Evolutionary conservation across 2,329 filamentous ascomycete species (phyloP).

Genomic region (Sphaceloma murrayae): DNA sequence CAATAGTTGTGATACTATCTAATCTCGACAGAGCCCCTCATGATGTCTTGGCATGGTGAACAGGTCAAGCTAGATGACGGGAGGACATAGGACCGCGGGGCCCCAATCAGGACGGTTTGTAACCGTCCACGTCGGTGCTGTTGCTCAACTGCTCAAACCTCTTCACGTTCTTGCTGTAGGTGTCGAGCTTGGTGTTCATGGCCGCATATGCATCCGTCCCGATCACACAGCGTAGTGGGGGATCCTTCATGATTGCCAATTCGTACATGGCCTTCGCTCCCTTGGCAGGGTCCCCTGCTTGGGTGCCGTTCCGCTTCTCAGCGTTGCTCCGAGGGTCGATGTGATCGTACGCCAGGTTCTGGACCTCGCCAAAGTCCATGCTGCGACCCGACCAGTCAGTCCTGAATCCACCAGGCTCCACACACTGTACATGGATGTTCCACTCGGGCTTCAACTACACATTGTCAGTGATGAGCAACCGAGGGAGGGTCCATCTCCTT

Average conservation of each 20-base stretch:
- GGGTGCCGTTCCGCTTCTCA: slow-evolving; percentile 33
- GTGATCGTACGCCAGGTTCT: slow-evolving; percentile 40
- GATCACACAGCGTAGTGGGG: slow-evolving; percentile 44
- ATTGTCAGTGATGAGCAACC: neutral
- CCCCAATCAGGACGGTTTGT: slow-evolving; percentile 21
- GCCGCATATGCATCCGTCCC: slow-evolving; percentile 44
- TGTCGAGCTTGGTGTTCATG: slow-evolving; percentile 44
- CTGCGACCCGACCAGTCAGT: slow-evolving; percentile 39
- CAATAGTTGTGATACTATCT: neutral
- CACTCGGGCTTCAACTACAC: slow-evolving; percentile 40
- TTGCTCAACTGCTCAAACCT: slow-evolving; percentile 43
- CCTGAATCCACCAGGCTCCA: slow-evolving; percentile 40
- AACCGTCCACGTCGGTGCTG: slow-evolving; percentile 40
- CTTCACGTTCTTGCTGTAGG: slow-evolving; percentile 40
- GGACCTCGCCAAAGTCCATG: slow-evolving; percentile 39
- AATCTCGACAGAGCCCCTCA: too few relatives aligned
- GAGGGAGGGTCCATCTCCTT: too few relatives aligned
- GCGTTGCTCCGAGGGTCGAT: slow-evolving; percentile 37
- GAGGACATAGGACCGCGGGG: neutral
- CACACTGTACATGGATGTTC: slow-evolving; percentile 38
- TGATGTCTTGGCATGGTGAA: neutral
- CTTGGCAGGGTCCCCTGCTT: slow-evolving; percentile 44
- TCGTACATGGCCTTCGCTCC: slow-evolving; percentile 44
- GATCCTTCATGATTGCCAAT: slow-evolving; percentile 43
- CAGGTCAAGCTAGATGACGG: neutral